Percentiles rank a stretch among this genome's conserved stretches.
These are phyloP conservation scores for Spergularia azorica DNA, from an alignment of 179 eudicot genomes.

Conservation along the genomic window DNA sequence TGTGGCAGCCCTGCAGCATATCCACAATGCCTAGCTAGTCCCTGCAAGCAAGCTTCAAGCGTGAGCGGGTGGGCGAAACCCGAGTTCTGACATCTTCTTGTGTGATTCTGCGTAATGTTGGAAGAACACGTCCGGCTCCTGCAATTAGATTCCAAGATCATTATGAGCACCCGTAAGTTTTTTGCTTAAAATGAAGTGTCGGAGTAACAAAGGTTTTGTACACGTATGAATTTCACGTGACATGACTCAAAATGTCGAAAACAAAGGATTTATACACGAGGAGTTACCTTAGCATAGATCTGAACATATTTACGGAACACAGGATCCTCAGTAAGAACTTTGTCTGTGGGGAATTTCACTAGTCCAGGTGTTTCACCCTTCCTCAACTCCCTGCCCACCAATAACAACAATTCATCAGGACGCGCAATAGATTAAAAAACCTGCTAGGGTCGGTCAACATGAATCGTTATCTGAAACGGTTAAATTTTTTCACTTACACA, in stretches of 20 bases:
- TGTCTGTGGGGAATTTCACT: constrained; percentile 74
- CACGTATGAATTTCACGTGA: no score
- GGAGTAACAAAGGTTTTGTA: no score
- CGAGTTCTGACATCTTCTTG: constrained; percentile 79
- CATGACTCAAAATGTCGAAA: not conserved
- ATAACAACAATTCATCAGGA: not conserved
- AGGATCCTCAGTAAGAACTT: constrained; percentile 53
- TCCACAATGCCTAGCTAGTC: no score
- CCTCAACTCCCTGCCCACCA: constrained; percentile 53
- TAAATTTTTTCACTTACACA: constrained; percentile 41
- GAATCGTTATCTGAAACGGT: no score
- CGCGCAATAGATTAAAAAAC: no score
- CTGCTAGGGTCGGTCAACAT: no score
- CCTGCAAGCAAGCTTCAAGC: not conserved
- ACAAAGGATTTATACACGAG: not conserved
- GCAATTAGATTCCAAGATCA: constrained; percentile 1
- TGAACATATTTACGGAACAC: constrained; percentile 43
- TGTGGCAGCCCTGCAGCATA: no score
- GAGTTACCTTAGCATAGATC: constrained; percentile 57
- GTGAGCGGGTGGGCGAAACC: constrained; percentile 32
- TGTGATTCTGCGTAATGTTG: constrained; percentile 73
- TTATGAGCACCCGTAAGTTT: no score
- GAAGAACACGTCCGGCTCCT: constrained; percentile 73
- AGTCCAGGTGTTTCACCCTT: constrained; percentile 52
- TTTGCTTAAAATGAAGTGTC: no score